phyloP scores from a whole-genome alignment of 2,329 filamentous ascomycete species.

The Xylaria sp. region DNA sequence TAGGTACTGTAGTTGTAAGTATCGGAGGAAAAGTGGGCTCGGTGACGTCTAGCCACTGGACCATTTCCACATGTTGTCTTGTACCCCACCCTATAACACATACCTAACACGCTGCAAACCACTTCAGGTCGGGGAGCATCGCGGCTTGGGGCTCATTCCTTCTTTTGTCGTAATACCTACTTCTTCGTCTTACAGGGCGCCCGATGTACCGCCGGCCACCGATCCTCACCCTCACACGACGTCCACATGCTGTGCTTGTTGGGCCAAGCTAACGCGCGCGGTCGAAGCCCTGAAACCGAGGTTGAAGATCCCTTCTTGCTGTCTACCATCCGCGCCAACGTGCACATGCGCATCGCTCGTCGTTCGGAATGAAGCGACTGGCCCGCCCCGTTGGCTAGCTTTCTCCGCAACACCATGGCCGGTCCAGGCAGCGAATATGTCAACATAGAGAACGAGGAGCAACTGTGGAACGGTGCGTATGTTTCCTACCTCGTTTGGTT shows the following conservation, averaged over 20 bases:
- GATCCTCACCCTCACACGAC: constrained; percentile 12
- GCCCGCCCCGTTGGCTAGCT: constrained; percentile 37
- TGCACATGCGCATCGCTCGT: constrained; percentile 26
- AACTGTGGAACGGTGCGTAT: constrained; percentile 86
- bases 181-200: neutral
- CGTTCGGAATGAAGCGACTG: constrained; percentile 42
- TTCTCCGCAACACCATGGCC: constrained; percentile 56
- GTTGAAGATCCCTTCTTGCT: constrained; percentile 6
- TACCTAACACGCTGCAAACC: neutral
- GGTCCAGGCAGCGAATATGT: constrained; percentile 72
- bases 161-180: neutral
- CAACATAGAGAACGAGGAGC: constrained; percentile 79
- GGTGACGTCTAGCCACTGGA: constrained; percentile 11
- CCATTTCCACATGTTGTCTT: neutral
- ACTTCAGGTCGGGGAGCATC: neutral
- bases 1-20: no score
- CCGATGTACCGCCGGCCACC: constrained; percentile 5
- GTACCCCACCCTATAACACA: neutral
- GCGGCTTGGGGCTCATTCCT: neutral
- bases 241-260: constrained; percentile 18
- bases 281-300: neutral
- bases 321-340: constrained; percentile 10
- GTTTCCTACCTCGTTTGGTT: neutral
- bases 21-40: constrained; percentile 1
- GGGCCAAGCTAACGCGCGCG: constrained; percentile 14